Evolutionary conservation across 1,284 basidiomycete genomes (phyloP), one percentile per base, ranked within the genome.

Genomic region (Fomitiporia mediterranea): DNA sequence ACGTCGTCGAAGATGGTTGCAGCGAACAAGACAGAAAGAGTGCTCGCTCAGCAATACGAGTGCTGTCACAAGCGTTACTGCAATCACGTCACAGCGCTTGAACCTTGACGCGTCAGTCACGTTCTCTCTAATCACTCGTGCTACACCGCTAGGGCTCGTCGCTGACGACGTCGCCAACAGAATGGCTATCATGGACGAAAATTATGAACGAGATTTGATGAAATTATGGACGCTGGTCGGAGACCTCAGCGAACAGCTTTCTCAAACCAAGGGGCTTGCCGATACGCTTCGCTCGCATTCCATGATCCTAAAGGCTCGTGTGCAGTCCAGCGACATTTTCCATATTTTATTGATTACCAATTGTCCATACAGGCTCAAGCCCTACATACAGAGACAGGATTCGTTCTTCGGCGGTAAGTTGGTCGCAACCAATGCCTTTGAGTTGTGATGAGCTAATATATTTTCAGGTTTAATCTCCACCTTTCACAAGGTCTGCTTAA

Each of bases 161-260:
- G n/a, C 17, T 21, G 11, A 28, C 28, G 21, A 23, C 19, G 37
- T 13, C 37, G 23, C 11, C 17, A 59, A 61, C 35, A 71, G 64
- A 60, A 76, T 78, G 74, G 68, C 71, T 53, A 71, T 75, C 58
- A 69, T 73, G 60, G 71, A 75, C 15, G 65, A 63, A 39, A 67
- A 66, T 44, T 64, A 64, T 43, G 82, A 86, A 61, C 72, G 74
- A 42, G 84, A 87, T 62, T 74, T 91, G 43, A 71, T 76, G 63
- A 81, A 83, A 53, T 76, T 95, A 57, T 89, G 89, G 84, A 69
- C 72, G 17, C 72, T 92, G 9, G 86, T 94, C 35, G 80, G 81
- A 38, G 89, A 94, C 67, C 78, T 95, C 42, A 80, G 82, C 63
- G 89, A 93, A 57, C 93, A 97, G 71, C 80, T 97, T 53, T 84